A percentile compares a stretch with the other conserved stretches of the same genome.
Evolutionary conservation across 768 basidiomycete species (phyloP).

Genomic region (Termitomyces sp.): DNA sequence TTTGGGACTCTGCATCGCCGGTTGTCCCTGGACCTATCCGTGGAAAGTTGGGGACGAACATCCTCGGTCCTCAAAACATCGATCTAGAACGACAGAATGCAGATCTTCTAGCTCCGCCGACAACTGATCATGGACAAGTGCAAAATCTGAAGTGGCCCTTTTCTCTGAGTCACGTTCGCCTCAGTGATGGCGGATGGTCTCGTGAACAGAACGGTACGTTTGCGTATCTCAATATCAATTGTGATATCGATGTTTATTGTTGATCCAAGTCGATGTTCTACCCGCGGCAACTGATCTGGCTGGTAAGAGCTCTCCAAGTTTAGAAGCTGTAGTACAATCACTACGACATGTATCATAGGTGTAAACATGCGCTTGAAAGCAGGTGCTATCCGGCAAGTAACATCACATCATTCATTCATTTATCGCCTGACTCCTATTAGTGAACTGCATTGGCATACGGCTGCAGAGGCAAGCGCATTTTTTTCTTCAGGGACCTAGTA

Average conservation of each 20-base stretch:
- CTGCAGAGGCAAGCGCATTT: constrained; percentile 30
- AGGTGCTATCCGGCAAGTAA: constrained; percentile 40
- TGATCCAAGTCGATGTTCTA: constrained; percentile 34
- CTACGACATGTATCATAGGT: constrained; percentile 21
- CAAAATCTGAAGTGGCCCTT: constrained; percentile 63
- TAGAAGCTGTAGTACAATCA: background rate
- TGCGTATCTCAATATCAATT: constrained; percentile 16
- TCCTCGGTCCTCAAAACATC: constrained; percentile 56
- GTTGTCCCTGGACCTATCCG: constrained; percentile 33
- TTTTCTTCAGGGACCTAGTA: background rate
- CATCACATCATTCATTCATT: background rate
- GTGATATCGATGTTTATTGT: background rate
- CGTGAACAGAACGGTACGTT: constrained; percentile 47
- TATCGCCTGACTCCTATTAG: constrained; percentile 19
- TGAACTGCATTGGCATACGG: constrained; percentile 55
- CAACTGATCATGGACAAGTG: constrained; percentile 54
- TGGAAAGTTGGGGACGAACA: constrained; percentile 33
- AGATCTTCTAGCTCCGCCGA: constrained; percentile 54
- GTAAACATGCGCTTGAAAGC: constrained; percentile 54
- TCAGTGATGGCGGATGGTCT: constrained; percentile 64
- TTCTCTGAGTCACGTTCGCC: constrained; percentile 51
- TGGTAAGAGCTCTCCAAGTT: constrained; percentile 16
- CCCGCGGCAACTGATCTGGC: constrained; percentile 40
- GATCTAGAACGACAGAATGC: constrained; percentile 53
- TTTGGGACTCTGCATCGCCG: constrained; percentile 1